These are phyloP conservation scores for Lachancea kluyveri DNA, from an alignment of 805 yeast genomes.

Conservation along the genomic window DNA sequence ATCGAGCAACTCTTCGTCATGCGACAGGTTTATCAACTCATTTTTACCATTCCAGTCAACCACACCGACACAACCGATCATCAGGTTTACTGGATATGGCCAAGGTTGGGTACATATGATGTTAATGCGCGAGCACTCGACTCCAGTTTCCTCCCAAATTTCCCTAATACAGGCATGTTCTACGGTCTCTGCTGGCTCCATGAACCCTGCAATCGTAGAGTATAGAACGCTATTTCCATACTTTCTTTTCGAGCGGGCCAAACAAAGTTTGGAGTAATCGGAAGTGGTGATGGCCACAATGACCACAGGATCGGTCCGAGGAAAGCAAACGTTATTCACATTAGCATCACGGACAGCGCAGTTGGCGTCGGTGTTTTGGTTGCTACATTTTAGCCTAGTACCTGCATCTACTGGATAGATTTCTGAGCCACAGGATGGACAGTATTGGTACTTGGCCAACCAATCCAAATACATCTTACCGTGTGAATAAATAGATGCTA, in stretches of 20 bases:
- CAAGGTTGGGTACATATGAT: constrained; percentile 84
- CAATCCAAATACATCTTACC: constrained; percentile 82
- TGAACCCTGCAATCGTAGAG: constrained; percentile 90
- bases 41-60: constrained; percentile 63
- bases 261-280: constrained; percentile 53
- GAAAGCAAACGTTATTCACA: constrained; percentile 78
- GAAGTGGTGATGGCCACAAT: constrained; percentile 70
- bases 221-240: constrained; percentile 47
- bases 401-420: constrained; percentile 69
- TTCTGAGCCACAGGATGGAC: constrained; percentile 78
- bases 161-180: constrained; percentile 85
- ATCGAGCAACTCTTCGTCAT: constrained; percentile 80
- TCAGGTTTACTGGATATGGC: constrained; percentile 92
- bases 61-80: constrained; percentile 84
- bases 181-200: constrained; percentile 90
- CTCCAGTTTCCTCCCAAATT: constrained; percentile 93
- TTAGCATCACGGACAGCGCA: constrained; percentile 36
- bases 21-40: constrained; percentile 62
- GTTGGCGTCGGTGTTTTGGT: constrained; percentile 7
- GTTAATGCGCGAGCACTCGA: constrained; percentile 42
- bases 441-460: constrained; percentile 63
- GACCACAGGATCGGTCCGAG: constrained; percentile 84
- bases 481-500: constrained; percentile 70
- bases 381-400: constrained; percentile 50
- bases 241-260: constrained; percentile 66